Evolutionary conservation across 345 rosid genomes (phyloP).

Genomic region (Syzygium jambos): DNA sequence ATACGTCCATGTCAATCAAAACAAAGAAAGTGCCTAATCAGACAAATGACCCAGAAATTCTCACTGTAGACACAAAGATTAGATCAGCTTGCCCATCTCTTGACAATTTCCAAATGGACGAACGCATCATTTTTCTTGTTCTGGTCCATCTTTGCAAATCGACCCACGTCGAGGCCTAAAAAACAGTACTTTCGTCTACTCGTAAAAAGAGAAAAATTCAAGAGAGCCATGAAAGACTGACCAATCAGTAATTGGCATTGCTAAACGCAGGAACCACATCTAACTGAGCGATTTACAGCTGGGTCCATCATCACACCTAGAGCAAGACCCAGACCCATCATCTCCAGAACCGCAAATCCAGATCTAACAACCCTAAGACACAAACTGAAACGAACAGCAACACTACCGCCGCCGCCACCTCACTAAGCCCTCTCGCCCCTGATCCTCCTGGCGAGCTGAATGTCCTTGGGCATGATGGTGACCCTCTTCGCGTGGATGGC

Average conservation of each 20-base stretch:
- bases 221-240: not conserved
- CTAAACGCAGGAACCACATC: not conserved
- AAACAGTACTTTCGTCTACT: not conserved
- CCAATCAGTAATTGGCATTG: not conserved
- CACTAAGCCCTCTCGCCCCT: conserved; percentile 19
- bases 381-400: not conserved
- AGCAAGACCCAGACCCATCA: not conserved
- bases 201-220: not conserved
- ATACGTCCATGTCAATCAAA: not conserved
- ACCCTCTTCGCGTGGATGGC: conserved; percentile 21
- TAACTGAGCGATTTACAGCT: not conserved
- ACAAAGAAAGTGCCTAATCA: not conserved
- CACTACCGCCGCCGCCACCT: not conserved
- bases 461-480: conserved; percentile 21
- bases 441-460: conserved; percentile 16
- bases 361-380: not conserved
- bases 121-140: not conserved
- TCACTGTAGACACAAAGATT: not conserved
- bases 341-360: not conserved
- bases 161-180: not conserved
- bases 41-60: not conserved
- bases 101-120: not conserved
- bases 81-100: not conserved
- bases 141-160: not conserved
- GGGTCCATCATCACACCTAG: not conserved